Evolutionary conservation across 768 basidiomycete genomes (phyloP).

Genomic region (Collybiopsis luxurians): DNA sequence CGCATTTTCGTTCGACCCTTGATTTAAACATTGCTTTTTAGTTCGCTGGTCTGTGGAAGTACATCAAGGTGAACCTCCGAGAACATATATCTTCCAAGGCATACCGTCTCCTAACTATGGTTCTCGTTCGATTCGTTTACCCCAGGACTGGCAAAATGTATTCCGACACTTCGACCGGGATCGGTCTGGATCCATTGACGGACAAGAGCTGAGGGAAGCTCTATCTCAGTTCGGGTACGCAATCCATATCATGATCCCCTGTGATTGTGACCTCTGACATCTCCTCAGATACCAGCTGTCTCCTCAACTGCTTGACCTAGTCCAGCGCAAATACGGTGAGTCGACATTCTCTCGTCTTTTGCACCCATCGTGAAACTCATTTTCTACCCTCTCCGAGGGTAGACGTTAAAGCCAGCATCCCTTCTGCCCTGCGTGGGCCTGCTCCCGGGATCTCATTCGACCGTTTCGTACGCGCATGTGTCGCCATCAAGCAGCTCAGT

Average conservation of each 20-base stretch:
- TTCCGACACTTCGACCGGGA: slow-evolving; percentile 86
- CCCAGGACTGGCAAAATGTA: slow-evolving; percentile 78
- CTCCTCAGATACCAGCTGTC: slow-evolving; percentile 59
- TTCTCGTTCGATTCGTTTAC: not conserved
- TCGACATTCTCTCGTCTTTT: not conserved
- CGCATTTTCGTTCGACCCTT: slow-evolving; percentile 14
- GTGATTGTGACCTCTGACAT: not conserved
- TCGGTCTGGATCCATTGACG: slow-evolving; percentile 76
- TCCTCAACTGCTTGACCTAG: slow-evolving; percentile 59
- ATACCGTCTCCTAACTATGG: not conserved
- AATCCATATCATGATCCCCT: not conserved
- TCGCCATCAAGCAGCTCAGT: slow-evolving; percentile 74
- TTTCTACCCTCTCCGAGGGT: slow-evolving; percentile 34
- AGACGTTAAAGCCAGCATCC: slow-evolving; percentile 55
- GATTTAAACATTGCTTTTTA: slow-evolving; percentile 18
- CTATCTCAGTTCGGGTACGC: slow-evolving; percentile 70
- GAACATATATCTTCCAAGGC: not conserved
- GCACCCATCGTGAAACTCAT: slow-evolving; percentile 13
- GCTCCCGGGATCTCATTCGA: slow-evolving; percentile 74
- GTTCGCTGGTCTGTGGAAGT: slow-evolving; percentile 81
- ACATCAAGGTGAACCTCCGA: slow-evolving; percentile 53
- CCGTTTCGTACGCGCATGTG: slow-evolving; percentile 84
- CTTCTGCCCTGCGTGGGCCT: slow-evolving; percentile 28
- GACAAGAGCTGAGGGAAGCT: slow-evolving; percentile 62
- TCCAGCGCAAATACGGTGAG: slow-evolving; percentile 81